Conservation (phyloP, 2,329 filamentous ascomycete genomes). For the Coniochaeta pulveracea region DNA sequence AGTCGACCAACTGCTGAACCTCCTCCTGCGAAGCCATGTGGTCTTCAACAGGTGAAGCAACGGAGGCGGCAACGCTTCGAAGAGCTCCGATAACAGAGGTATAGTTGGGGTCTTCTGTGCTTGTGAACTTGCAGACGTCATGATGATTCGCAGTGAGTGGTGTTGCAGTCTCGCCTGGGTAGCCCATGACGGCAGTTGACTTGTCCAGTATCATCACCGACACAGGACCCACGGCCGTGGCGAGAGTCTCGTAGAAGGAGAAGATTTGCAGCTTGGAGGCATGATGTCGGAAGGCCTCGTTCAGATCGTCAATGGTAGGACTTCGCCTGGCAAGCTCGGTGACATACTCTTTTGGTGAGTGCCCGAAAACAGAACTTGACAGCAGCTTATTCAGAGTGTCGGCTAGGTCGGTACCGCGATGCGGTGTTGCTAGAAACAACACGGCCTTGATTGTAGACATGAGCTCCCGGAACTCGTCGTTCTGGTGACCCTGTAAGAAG, state of each 20-base stretch:
- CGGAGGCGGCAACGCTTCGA: conserved; percentile 8
- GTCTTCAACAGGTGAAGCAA: not conserved
- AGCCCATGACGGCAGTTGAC: conserved; percentile 17
- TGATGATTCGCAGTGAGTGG: conserved; percentile 19
- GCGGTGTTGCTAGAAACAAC: conserved; percentile 16
- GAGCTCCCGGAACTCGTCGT: conserved; percentile 12
- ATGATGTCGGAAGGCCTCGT: conserved; percentile 21
- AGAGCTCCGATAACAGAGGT: conserved; percentile 8
- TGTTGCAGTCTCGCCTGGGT: conserved; percentile 13
- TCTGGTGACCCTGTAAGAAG: conserved; percentile 11
- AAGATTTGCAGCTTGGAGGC: conserved; percentile 16
- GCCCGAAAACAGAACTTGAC: conserved; percentile 7
- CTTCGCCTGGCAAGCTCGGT: conserved; percentile 13
- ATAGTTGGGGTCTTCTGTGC: conserved; percentile 12
- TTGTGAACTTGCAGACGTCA: conserved; percentile 17
- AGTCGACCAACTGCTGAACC: not conserved
- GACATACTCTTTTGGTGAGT: conserved; percentile 14
- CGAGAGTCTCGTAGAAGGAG: conserved; percentile 23
- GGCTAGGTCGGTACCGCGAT: conserved; percentile 14
- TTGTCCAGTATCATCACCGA: conserved; percentile 13
- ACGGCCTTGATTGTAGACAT: conserved; percentile 11
- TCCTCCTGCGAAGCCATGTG: not conserved
- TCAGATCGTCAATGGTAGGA: conserved; percentile 16
- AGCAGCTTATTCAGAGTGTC: conserved; percentile 13
- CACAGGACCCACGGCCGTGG: conserved; percentile 11